phyloP scores from a whole-genome alignment of 2,329 filamentous ascomycete genomes.

The Plectosphaerella sp. region DNA sequence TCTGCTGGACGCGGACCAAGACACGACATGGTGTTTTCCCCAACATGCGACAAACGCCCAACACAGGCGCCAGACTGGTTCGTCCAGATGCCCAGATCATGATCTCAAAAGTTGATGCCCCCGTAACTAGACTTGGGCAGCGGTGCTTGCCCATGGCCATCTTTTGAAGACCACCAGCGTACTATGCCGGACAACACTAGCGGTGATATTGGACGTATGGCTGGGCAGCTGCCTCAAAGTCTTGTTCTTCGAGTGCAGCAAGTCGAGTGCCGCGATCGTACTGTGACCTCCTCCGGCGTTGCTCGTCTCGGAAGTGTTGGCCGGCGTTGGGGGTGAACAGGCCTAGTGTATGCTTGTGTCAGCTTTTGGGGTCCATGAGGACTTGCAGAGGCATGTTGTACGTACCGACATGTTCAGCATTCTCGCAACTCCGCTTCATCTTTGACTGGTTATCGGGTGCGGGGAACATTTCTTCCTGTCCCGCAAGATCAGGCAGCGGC shows the following conservation, averaged over 20 bases:
- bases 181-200: neutral
- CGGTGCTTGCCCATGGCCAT: no score
- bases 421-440: slow-evolving; percentile 81
- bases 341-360: slow-evolving; percentile 36
- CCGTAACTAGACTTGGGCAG: no score
- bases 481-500: slow-evolving; percentile 48
- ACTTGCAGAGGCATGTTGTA: slow-evolving; percentile 11
- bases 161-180: no score
- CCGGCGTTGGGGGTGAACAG: slow-evolving; percentile 77
- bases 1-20: no score
- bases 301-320: slow-evolving; percentile 69
- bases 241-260: slow-evolving; percentile 61
- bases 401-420: slow-evolving; percentile 77
- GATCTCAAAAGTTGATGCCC: no score
- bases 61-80: neutral
- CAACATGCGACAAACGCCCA: neutral
- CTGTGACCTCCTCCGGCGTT: slow-evolving; percentile 70
- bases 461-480: slow-evolving; percentile 72
- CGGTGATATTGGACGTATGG: slow-evolving; percentile 15
- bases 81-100: neutral
- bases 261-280: slow-evolving; percentile 78
- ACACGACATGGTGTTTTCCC: neutral
- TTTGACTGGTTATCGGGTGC: slow-evolving; percentile 80
- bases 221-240: slow-evolving; percentile 41
- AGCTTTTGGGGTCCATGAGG: neutral